Evolutionary conservation across 2,329 filamentous ascomycete species (phyloP), one percentile per base, ranked within the genome.

Genomic region (Sclerotinia sclerotiorum): DNA sequence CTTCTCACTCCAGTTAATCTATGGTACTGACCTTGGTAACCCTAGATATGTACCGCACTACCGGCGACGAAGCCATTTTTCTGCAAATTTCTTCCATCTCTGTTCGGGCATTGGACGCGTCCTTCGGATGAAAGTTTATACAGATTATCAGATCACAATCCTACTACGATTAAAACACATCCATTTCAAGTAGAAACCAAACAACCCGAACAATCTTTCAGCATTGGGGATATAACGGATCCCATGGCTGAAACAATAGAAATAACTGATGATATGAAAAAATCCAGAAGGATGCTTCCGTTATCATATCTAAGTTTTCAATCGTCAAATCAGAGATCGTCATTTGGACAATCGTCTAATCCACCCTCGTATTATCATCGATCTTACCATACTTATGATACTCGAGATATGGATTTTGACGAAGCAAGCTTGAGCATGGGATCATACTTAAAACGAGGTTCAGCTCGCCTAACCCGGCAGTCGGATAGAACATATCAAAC

Each of bases 41-140:
- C 27, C 8, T 48, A 80, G 79, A 79, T 82, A 61, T 82, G 80
- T 69, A 80, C 81, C 46, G 82, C 80, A 3, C 74, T 81, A 17
- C 81, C 81, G 0, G 78, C 81, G 5, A 80, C 79, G 5, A 82
- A 80, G 56, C 80, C 80, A 3, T 81, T 83, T 72, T 81, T 82
- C 67, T 72, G 75, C n/a, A 74, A 73, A 17, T 78, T 79, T 69
- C 71, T 81, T 19, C 79, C 80, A 5, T 57, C 60, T 17, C 42
- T 68, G 21, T 65, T 65, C 2, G 67, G 61, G 19, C 44, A 55
- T 42, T 13, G 24, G 3, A 19, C n/a, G 39, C 51, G n/a, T 39
- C 27, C 54, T 66, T 48, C 54, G 32, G 27, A 32, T 19, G 21
- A 4, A 24, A 57, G 24, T 27, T 32, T 32, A 35, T n/a, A 46